Percentiles rank a stretch among this genome's conserved stretches.
These are phyloP conservation scores for Haematococcus sp. DNA, from an alignment of 139 green algal genomes.

Conservation along the genomic window DNA sequence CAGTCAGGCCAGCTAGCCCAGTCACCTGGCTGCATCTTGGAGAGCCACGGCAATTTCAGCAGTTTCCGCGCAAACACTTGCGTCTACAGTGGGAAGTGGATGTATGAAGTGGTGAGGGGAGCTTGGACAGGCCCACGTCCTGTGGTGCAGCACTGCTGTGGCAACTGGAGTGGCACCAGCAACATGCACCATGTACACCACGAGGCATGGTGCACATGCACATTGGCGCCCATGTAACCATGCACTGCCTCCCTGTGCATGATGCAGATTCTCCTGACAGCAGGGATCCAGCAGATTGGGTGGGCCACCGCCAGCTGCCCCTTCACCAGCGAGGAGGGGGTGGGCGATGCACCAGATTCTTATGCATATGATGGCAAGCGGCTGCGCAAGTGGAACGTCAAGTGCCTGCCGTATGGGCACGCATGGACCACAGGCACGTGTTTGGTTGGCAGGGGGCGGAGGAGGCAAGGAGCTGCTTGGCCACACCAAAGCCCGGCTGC, in stretches of 20 bases:
- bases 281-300: conserved; percentile 86
- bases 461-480: too few species aligned
- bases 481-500: too few species aligned
- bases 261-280: conserved; percentile 38
- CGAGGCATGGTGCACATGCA: too few species aligned
- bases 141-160: too few species aligned
- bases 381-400: conserved; percentile 81
- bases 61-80: conserved; percentile 67
- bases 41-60: conserved; percentile 69
- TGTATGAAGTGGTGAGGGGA: conserved; percentile 62
- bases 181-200: too few species aligned
- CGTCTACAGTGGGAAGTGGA: conserved; percentile 77
- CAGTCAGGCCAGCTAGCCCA: not conserved
- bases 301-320: conserved; percentile 81
- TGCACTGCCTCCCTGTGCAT: too few species aligned
- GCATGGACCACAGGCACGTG: conserved; percentile 47
- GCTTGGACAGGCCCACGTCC: conserved; percentile 60
- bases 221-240: too few species aligned
- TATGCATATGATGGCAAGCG: conserved; percentile 71
- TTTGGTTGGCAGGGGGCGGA: not conserved
- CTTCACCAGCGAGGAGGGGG: conserved; percentile 91
- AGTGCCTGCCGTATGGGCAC: conserved; percentile 73
- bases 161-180: too few species aligned
- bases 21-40: conserved; percentile 21
- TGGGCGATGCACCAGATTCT: conserved; percentile 84